Evolutionary conservation across 1,139 yeast genomes (phyloP).

Genomic region (Blastobotrys indianensis): DNA sequence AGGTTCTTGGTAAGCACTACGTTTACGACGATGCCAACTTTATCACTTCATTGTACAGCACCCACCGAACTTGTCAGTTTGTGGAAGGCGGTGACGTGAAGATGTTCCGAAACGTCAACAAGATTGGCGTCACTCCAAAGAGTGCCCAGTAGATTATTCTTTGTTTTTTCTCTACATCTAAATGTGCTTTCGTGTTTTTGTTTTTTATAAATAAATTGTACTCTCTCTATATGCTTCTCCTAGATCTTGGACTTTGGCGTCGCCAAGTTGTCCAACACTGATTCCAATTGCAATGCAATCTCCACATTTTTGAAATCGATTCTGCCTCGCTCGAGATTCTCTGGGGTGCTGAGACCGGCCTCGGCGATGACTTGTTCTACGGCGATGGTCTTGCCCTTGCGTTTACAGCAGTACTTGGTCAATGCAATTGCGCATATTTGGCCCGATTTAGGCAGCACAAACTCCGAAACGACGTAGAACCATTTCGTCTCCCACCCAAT

Average conservation of each 20-base stretch:
- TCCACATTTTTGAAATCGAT: slow-evolving; percentile 29
- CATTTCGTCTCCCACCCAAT: slow-evolving; percentile 87
- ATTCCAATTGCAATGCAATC: slow-evolving; percentile 34
- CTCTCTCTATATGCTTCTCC: no score
- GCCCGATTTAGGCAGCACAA: slow-evolving; percentile 39
- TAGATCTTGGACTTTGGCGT: no score
- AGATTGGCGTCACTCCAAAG: slow-evolving; percentile 39
- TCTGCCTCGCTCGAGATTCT: slow-evolving; percentile 41
- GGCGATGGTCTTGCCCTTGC: no score
- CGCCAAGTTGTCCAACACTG: slow-evolving; percentile 24
- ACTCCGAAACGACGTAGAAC: slow-evolving; percentile 68
- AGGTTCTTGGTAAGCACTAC: slow-evolving; percentile 80
- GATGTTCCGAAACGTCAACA: slow-evolving; percentile 73
- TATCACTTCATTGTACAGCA: slow-evolving; percentile 67
- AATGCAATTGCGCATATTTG: slow-evolving; percentile 55
- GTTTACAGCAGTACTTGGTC: slow-evolving; percentile 48
- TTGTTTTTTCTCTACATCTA: slow-evolving; percentile 5
- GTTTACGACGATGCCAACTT: slow-evolving; percentile 61
- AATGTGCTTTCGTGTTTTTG: slow-evolving; percentile 8
- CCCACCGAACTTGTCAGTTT: slow-evolving; percentile 68
- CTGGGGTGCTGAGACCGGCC: slow-evolving; percentile 53
- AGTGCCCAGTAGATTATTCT: slow-evolving; percentile 12
- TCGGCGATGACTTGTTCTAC: slow-evolving; percentile 43
- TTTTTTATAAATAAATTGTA: not conserved
- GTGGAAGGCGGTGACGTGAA: slow-evolving; percentile 78